These are phyloP conservation scores for Phytophthora constricta DNA, from an alignment of 352 stramenopile genomes.

Conservation along the genomic window DNA sequence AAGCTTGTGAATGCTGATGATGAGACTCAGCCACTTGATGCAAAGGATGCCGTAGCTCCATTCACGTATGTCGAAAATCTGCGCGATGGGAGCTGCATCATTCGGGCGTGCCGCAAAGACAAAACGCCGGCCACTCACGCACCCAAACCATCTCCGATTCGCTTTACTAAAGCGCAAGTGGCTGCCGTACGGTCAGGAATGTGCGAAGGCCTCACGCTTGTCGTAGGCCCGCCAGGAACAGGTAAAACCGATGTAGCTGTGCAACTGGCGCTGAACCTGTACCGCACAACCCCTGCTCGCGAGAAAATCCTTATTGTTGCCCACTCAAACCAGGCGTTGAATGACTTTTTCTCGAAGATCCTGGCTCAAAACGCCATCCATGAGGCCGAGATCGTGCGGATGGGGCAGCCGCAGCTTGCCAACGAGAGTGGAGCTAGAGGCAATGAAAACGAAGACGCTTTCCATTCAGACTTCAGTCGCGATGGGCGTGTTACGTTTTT, in stretches of 20 bases:
- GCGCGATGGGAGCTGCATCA: constrained; percentile 28
- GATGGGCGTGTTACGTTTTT: constrained; percentile 91
- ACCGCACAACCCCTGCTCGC: constrained; percentile 71
- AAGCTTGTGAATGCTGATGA: constrained; percentile 54
- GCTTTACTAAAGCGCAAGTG: constrained; percentile 94
- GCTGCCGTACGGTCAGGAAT: constrained; percentile 92
- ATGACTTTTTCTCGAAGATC: constrained; percentile 96
- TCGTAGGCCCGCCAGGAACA: constrained; percentile 94
- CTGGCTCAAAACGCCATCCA: constrained; percentile 80
- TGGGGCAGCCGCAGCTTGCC: constrained; percentile 61
- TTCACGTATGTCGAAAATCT: constrained; percentile 65
- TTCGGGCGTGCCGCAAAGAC: constrained; percentile 45
- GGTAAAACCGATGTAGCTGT: constrained; percentile 96
- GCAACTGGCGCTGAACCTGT: constrained; percentile 95
- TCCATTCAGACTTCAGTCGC: constrained; percentile 93
- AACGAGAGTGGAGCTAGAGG: constrained; percentile 5
- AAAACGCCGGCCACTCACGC: constrained; percentile 4
- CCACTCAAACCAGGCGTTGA: constrained; percentile 95
- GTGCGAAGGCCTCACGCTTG: constrained; percentile 93
- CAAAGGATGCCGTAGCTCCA: constrained; percentile 45
- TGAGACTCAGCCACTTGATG: constrained; percentile 32
- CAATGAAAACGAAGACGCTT: constrained; percentile 80
- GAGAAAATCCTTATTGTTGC: constrained; percentile 96
- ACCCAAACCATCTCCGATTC: constrained; percentile 40
- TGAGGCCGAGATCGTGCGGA: constrained; percentile 89